Conservation (phyloP, 495 filamentous ascomycete species). For the Lepidopterella palustris region DNA sequence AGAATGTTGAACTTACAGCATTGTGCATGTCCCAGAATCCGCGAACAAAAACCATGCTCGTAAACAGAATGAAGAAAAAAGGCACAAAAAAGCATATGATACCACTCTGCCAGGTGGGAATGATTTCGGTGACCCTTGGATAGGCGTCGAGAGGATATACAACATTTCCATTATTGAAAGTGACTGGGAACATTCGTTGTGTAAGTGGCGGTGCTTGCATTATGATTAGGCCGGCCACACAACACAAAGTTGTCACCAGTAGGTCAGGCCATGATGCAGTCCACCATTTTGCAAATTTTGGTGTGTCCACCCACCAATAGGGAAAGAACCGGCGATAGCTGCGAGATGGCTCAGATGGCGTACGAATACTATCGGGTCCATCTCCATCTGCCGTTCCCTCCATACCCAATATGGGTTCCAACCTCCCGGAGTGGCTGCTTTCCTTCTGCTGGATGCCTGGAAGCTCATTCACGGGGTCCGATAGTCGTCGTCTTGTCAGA, state of each 20-base stretch:
- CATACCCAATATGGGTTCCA: no score
- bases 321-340: no score
- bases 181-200: constrained; percentile 44
- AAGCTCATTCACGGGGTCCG: no score
- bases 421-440: no score
- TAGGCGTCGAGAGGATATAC: constrained; percentile 58
- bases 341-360: no score
- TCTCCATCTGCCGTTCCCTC: no score
- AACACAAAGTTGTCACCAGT: not conserved
- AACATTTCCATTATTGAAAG: constrained; percentile 51
- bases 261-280: no score
- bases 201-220: not conserved
- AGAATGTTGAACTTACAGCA: constrained; percentile 25
- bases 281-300: no score
- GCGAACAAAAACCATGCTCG: constrained; percentile 51
- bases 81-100: constrained; percentile 51
- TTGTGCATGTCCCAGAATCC: constrained; percentile 65
- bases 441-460: no score
- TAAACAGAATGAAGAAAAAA: constrained; percentile 42
- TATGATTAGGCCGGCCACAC: not conserved
- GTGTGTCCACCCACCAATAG: no score
- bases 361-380: no score
- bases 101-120: constrained; percentile 55
- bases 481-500: no score
- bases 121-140: constrained; percentile 54